Base-by-base conservation (phyloP, 192 early-diverging fungal genomes). In the Backusella luteola region DNA sequence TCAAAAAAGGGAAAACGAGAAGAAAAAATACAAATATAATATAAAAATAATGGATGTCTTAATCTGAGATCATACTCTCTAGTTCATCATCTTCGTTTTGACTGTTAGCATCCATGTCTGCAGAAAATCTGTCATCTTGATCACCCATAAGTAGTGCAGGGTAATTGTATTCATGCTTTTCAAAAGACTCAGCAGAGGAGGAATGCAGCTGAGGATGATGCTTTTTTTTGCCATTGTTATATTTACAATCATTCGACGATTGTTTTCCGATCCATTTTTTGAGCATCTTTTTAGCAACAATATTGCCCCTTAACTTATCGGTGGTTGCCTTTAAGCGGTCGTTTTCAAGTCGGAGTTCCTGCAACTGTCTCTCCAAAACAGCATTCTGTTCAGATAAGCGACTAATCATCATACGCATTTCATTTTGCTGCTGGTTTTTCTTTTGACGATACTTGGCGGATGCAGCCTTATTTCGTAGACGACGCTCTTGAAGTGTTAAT, bases 401-500 rank as follows among this genome's bases (percentile, higher is more conserved):
- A 7, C 38, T 63, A 66, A 90, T 90, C 75, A 81, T 83, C 7
- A 74, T 29, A 15, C 81, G 73, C 89, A 90, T 90, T 76, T 90
- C 89, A 29, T 82, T 79, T 42, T 87, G 87, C 67, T 88, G 85
- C 35, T 83, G 75, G 52, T 90, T 86, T 69, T 90, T 90, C 73
- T 90, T 90, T 73, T 85, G 84, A 21, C 89, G 76, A 66, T 90
- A 90, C 67, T 90, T 90, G 1, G 89, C 89, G 3, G 87, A 88
- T 11, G 89, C 89, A 3, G 87, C 83, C 56, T 90, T 90, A 76
- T 90, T 90, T 53, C 89, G 79, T 36, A 88, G 81, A 4, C 89
- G 82, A 19, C 87, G 63, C 52, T 90, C 89, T 17, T 80, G 80
- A 14, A 87, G 74, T 5, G 87, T 84, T 5, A 89, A 67, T 3